A percentile compares a stretch with the other conserved stretches of the same genome.
These are phyloP conservation scores for Steccherinum ochraceum DNA, from an alignment of 768 basidiomycete species.

Conservation along the genomic window DNA sequence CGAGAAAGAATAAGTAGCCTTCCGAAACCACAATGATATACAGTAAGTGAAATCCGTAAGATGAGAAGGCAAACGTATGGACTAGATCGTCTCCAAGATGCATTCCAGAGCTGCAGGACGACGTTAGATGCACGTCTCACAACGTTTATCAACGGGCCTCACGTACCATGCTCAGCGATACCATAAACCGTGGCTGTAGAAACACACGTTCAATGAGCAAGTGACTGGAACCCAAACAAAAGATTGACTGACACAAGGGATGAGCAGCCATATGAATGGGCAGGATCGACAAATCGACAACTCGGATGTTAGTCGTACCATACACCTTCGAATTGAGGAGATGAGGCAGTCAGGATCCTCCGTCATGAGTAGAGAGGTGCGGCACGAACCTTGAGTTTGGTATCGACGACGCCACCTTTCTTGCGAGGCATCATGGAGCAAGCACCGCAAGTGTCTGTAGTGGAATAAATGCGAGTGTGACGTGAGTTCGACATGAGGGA, in stretches of 20 bases:
- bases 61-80: too few relatives aligned
- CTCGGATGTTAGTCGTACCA: constrained; percentile 48
- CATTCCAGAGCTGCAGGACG: too few relatives aligned
- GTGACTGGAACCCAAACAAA: background rate
- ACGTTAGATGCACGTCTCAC: too few relatives aligned
- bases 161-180: background rate
- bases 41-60: too few relatives aligned
- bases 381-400: constrained; percentile 8
- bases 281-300: constrained; percentile 46
- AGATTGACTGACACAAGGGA: constrained; percentile 29
- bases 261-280: constrained; percentile 46
- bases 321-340: constrained; percentile 47
- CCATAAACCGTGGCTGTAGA: background rate
- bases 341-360: background rate
- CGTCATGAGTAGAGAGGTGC: too few relatives aligned
- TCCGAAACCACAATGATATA: too few relatives aligned
- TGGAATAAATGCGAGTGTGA: too few relatives aligned
- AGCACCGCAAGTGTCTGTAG: constrained; percentile 9
- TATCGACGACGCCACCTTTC: constrained; percentile 8
- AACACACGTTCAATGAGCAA: background rate
- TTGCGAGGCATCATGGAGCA: constrained; percentile 17
- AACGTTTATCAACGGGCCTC: too few relatives aligned
- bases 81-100: too few relatives aligned
- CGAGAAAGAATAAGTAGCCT: too few relatives aligned
- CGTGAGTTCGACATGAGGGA: background rate